phyloP scores from a whole-genome alignment of 106 monocot genomes.

The Agapanthus africanus region DNA sequence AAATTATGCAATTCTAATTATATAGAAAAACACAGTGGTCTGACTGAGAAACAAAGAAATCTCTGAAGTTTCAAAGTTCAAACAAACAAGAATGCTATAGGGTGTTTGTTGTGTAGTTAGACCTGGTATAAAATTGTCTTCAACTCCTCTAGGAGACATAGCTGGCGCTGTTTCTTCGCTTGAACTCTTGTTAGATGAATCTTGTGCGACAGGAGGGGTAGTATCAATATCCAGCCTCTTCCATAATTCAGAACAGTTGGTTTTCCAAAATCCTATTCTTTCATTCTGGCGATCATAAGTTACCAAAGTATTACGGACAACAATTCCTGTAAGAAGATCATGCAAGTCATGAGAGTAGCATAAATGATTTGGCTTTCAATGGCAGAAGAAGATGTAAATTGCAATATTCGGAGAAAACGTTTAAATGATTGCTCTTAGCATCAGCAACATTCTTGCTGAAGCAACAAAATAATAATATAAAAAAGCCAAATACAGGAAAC shows the following conservation, averaged over 20 bases:
- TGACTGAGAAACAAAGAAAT: not conserved
- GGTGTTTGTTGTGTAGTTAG: not conserved
- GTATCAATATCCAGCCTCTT: conserved; percentile 33
- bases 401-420: not conserved
- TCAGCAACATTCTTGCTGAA: not conserved
- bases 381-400: not conserved
- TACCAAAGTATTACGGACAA: conserved; percentile 91
- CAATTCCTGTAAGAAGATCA: conserved; percentile 52
- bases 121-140: conserved; percentile 26
- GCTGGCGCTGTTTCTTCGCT: conserved; percentile 33
- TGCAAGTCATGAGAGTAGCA: not conserved
- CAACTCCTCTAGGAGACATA: conserved; percentile 46
- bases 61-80: conserved; percentile 2
- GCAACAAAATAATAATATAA: not conserved
- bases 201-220: conserved; percentile 36
- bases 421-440: not conserved
- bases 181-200: conserved; percentile 22
- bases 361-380: not conserved
- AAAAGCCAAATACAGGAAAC: not conserved
- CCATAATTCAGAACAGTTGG: conserved; percentile 86
- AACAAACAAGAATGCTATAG: not conserved
- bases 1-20: too few species aligned
- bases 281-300: conserved; percentile 62
- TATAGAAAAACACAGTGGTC: not conserved
- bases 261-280: conserved; percentile 95